Evolutionary conservation across 495 filamentous ascomycete species (phyloP).

Genomic region (Penicillium daleae): DNA sequence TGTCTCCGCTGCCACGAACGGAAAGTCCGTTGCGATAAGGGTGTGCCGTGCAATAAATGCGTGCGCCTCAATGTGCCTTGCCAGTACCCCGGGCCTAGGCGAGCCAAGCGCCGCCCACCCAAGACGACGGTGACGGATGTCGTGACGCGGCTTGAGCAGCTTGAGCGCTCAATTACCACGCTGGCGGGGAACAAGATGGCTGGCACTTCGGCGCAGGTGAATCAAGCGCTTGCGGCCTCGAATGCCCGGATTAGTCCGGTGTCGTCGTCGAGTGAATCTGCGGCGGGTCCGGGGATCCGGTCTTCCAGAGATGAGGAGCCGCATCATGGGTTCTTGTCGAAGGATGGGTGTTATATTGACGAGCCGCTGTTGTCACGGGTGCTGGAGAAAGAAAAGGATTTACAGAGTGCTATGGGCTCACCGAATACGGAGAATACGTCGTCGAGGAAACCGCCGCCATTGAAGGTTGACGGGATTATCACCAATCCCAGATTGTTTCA

Average conservation of each 20-base stretch:
- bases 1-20: conserved; percentile 43
- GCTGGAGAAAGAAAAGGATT: conserved; percentile 32
- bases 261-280: background rate
- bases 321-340: conserved; percentile 27
- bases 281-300: too few species aligned
- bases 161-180: conserved; percentile 34
- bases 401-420: conserved; percentile 32
- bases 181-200: conserved; percentile 12
- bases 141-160: conserved; percentile 30
- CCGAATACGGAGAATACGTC: conserved; percentile 14
- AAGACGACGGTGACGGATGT: conserved; percentile 27
- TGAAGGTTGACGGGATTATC: conserved; percentile 28
- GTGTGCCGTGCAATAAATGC: conserved; percentile 36
- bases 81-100: conserved; percentile 37
- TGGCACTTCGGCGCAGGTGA: background rate
- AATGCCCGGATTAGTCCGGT: background rate
- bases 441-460: conserved; percentile 12
- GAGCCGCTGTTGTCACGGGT: conserved; percentile 35
- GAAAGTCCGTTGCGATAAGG: conserved; percentile 44
- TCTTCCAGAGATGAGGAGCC: background rate
- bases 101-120: conserved; percentile 32
- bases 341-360: conserved; percentile 36
- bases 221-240: background rate
- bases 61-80: conserved; percentile 28
- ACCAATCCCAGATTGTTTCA: conserved; percentile 23